Evolutionary conservation across 352 stramenopile genomes (phyloP).

Genomic region (Thraustochytrium sp.): DNA sequence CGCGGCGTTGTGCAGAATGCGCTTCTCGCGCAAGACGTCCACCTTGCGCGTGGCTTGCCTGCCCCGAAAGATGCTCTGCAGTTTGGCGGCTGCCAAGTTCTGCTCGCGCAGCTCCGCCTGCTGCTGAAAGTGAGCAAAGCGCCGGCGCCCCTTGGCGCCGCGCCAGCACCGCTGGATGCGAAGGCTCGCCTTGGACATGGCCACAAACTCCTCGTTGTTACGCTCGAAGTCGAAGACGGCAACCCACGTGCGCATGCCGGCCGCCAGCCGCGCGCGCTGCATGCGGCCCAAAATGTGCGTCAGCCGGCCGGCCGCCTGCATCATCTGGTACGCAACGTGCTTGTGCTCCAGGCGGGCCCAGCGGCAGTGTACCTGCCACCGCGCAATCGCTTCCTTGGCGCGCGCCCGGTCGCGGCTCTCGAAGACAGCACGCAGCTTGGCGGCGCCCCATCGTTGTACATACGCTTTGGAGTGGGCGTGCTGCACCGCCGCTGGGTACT

Average conservation of each 20-base stretch:
- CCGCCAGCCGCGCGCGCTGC: neutral
- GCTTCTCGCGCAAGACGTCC: neutral
- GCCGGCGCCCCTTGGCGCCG: neutral
- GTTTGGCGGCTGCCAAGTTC: neutral
- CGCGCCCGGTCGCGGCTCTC: neutral
- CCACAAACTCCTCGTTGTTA: slow-evolving; percentile 13
- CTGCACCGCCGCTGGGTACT: neutral
- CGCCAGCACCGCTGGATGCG: neutral
- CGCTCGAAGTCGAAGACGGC: neutral
- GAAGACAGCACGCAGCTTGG: neutral
- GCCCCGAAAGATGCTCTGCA: slow-evolving; percentile 35
- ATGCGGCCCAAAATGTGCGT: neutral
- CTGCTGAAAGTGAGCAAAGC: neutral
- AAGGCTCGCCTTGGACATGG: neutral
- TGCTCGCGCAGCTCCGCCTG: neutral
- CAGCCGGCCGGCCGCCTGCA: neutral
- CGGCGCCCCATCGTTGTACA: neutral
- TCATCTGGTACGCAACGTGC: neutral
- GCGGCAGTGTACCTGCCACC: neutral
- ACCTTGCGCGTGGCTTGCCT: neutral
- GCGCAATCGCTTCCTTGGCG: neutral
- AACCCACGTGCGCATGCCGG: neutral
- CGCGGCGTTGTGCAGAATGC: neutral
- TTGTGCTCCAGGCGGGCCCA: neutral
- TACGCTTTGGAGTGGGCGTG: neutral